Base-by-base conservation (phyloP, 345 rosid genomes). In the Eucalyptus cloeziana region DNA sequence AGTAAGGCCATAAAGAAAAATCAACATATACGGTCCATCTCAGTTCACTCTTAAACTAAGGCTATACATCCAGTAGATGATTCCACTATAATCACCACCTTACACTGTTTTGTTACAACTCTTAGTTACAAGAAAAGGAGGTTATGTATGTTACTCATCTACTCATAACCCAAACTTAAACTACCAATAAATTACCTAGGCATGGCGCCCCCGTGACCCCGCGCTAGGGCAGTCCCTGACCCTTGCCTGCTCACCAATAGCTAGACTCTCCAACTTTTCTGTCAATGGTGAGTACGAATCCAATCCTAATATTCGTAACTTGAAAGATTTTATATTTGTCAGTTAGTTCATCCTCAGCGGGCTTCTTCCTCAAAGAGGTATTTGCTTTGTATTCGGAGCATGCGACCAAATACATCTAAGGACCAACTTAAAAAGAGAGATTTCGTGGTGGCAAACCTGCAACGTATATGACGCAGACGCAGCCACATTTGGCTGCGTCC, bases 121-220 rank as follows among this genome's bases (percentile, higher is more conserved):
- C 15, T 60, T 27, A 27, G 7, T 60, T 25, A 52, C 56, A 19
- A 52, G 9, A 19, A 7, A 52, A 52, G 7, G 0, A 52, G 24
- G 10, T 19, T 52, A 1, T 52, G 58, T 52, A 52, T 19, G 24
- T 52, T 19, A 19, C 58, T 52, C 58, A 19, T 52, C 0, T 52
- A 52, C 58, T 19, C 24, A 52, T 52, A 52, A 52, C 0, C 58
- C 58, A 19, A 52, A 52, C 2, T 24, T 19, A 52, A 52, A 52
- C 4, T 52, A 52, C 1, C 24, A 52, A 52, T 19, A 19, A 52
- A 4, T 52, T 52, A 52, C 4, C 2, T 19, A 2, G 4, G 58
- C 10, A 0, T 52, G 24, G 9, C 3, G 56, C 22, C 9, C 22
- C 0, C 1, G 0, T 52, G 56, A 52, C 4, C 56, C 8, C 24